These are phyloP conservation scores for Edaphochlamys debaryana DNA, from an alignment of 139 green algal species.

Conservation along the genomic window DNA sequence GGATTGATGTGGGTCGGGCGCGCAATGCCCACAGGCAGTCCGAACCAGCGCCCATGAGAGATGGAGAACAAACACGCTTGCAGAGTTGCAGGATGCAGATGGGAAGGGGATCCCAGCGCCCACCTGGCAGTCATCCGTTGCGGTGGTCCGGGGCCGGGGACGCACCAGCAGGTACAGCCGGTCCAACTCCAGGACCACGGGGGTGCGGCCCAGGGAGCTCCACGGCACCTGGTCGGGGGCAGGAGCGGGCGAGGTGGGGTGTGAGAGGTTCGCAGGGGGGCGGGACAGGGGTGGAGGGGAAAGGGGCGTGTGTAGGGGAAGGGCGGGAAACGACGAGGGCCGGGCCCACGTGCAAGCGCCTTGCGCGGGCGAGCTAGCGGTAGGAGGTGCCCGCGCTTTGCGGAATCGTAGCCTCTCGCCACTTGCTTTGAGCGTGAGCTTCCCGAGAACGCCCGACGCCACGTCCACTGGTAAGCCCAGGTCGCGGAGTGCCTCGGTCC, in stretches of 20 bases:
- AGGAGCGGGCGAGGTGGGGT: no score
- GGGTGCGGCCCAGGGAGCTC: conserved; percentile 84
- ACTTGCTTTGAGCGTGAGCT: conserved; percentile 84
- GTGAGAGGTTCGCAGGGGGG: no score
- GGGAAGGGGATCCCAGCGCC: no score
- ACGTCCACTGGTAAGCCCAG: conserved; percentile 92
- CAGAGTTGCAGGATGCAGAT: neutral
- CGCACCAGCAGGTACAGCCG: conserved; percentile 89
- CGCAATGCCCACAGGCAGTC: no score
- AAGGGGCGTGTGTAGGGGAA: neutral
- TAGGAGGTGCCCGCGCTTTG: neutral
- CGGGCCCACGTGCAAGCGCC: no score
- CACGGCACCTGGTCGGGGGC: conserved; percentile 90
- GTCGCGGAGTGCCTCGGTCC: conserved; percentile 85
- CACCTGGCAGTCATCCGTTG: no score
- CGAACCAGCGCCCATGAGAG: no score
- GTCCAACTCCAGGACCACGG: conserved; percentile 92
- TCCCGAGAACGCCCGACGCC: conserved; percentile 88
- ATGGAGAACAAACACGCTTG: no score
- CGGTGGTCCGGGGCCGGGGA: neutral
- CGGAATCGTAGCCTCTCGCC: neutral
- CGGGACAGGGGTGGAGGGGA: no score
- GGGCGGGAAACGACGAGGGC: neutral
- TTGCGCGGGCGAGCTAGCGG: neutral
- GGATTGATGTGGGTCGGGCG: neutral